Evolutionary conservation across 768 basidiomycete genomes (phyloP), one percentile per base, ranked within the genome.

Genomic region (Calocybe gangraenosa): DNA sequence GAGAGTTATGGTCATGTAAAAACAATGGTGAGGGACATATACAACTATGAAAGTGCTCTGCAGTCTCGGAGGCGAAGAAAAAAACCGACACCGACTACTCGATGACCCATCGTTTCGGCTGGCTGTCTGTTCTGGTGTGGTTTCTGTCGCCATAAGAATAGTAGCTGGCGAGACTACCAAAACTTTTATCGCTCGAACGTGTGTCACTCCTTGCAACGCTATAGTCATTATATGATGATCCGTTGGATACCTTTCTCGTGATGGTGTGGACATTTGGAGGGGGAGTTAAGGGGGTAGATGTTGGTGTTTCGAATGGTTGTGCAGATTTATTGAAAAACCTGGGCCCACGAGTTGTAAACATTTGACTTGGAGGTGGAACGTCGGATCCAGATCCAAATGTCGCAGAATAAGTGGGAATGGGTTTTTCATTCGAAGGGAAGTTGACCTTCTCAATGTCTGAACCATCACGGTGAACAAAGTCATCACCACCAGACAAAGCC

Each of bases 361-460:
- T 70, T 42, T 71, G 66, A 37, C 58, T 58, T 8, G 69, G 69
- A 4, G 61, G 58, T 14, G 67, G 65, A 14, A 65, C 59, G 37
- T 70, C 65, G 13, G 58, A 45, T 37, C 62, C 66, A 53, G 54
- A 50, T n/a, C 64, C 61, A 47, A 67, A 69, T 39, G 62, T 54
- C 13, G 61, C 61, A 42, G 77, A 70, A 61, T 73, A 84, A 1
- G 81, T 80, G 4, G 81, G 79, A 46, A 82, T 63, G 9, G 73
- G 70, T 41, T 66, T 61, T 40, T 75, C 72, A 40, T 65, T 67
- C 3, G 75, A 70, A 0, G 83, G 81, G 65, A 84, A 86, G n/a
- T 69, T 67, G 37, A 82, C 69, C 60, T 87, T 87, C 60, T 81
- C 78, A 1, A 64, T 53, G 44, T 75, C 69, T 3, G 64, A 74